phyloP scores from a whole-genome alignment of 2,329 filamentous ascomycete genomes.

The Rhinocladiella mackenziei region DNA sequence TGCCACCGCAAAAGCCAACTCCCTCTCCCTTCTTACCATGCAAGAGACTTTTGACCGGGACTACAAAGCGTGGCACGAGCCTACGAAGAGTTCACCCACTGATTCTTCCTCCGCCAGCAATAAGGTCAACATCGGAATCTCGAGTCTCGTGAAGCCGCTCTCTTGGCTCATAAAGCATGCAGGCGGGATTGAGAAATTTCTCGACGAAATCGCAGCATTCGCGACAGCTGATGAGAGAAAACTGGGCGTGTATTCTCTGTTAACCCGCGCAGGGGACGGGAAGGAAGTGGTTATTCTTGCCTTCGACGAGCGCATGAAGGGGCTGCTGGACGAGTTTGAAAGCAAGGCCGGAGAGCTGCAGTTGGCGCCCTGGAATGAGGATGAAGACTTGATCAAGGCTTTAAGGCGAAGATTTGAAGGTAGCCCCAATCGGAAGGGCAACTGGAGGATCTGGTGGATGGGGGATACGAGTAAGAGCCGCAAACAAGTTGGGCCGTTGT shows the following conservation, averaged over 20 bases:
- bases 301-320: conserved; percentile 51
- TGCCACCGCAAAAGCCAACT: conserved; percentile 52
- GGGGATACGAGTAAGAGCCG: conserved; percentile 55
- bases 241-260: conserved; percentile 54
- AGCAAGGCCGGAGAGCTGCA: conserved; percentile 42
- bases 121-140: conserved; percentile 52
- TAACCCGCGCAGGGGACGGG: conserved; percentile 53
- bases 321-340: conserved; percentile 37
- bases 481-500: conserved; percentile 59
- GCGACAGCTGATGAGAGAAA: conserved; percentile 37
- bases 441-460: conserved; percentile 54
- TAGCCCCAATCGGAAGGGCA: conserved; percentile 22
- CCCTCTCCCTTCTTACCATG: conserved; percentile 49
- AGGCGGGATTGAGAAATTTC: conserved; percentile 26
- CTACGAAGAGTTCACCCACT: conserved; percentile 2
- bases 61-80: conserved; percentile 58
- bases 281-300: conserved; percentile 30
- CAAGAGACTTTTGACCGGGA: conserved; percentile 58
- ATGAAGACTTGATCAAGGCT: conserved; percentile 35
- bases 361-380: conserved; percentile 42
- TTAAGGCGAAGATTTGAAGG: conserved; percentile 26
- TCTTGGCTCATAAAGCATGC: conserved; percentile 52
- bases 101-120: conserved; percentile 9
- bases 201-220: conserved; percentile 42
- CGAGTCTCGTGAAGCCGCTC: conserved; percentile 55